These are phyloP conservation scores for Meira nashicola DNA, from an alignment of 1,284 basidiomycete genomes.

Conservation along the genomic window DNA sequence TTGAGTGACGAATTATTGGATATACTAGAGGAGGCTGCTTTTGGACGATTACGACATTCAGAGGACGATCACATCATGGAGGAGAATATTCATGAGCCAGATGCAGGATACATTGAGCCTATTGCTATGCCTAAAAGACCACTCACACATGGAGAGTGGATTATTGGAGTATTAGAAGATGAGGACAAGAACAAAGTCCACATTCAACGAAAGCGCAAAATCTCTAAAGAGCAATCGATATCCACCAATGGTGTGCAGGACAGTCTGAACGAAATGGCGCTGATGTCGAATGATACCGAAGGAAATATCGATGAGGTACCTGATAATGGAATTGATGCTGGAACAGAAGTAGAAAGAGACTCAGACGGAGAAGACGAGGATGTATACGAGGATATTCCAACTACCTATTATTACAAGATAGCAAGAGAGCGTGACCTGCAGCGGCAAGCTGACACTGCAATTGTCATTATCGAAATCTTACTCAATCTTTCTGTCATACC, in stretches of 20 bases:
- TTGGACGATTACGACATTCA: conserved; percentile 52
- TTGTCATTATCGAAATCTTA: conserved; percentile 72
- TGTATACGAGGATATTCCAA: neutral
- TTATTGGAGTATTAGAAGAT: conserved; percentile 38
- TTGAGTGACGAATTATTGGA: conserved; percentile 82
- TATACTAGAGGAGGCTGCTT: conserved; percentile 74
- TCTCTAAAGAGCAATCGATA: neutral
- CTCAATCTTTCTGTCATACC: conserved; percentile 73
- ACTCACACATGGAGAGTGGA: conserved; percentile 37
- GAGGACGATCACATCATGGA: conserved; percentile 54
- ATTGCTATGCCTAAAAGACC: neutral
- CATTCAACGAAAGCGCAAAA: conserved; percentile 19
- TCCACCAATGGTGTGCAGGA: neutral
- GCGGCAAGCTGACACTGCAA: conserved; percentile 61
- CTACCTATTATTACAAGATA: neutral
- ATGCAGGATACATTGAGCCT: neutral
- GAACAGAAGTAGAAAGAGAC: conserved; percentile 6
- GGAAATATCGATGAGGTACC: neutral
- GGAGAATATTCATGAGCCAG: conserved; percentile 9
- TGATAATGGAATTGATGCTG: neutral
- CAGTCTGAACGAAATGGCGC: neutral
- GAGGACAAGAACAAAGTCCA: conserved; percentile 38
- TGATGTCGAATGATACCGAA: neutral
- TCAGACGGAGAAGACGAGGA: neutral
- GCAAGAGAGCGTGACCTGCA: conserved; percentile 25